Base-by-base conservation (phyloP, 352 stramenopile genomes). In the Globisporangium echinulatum region DNA sequence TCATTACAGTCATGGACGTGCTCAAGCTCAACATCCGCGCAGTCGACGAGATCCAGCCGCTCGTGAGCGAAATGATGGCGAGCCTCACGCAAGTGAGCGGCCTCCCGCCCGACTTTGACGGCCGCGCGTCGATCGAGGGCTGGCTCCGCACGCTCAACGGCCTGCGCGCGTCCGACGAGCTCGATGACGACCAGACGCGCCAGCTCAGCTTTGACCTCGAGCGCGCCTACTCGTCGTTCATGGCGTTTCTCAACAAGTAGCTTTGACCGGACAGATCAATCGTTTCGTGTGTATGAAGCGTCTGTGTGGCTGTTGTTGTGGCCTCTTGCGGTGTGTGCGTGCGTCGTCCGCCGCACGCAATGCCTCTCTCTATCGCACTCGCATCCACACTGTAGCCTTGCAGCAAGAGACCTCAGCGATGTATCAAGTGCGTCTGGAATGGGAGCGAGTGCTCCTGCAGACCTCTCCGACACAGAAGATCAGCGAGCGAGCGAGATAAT, bases 1-100 rank as follows among this genome's bases (percentile, higher is more conserved):
- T 99, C 67, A 99, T 99, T 75, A 99, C 96, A 25, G 78, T 97
- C 54, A 99, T 99, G 94, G 97, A 99, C 71, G 92, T 96, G 47
- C 88, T 99, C 49, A 98, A 98, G 69, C 82, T 99, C 49, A 97
- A 98, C 68, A 96, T 98, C 68, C 87, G 96, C 49, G 96, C 96
- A 6, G 96, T 99, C 49, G 96, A 99, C 75, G 96, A 99, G 73
- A 89, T 99, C 53, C 96, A 99, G 75, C 97, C 96, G 53, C 70
- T 98, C 50, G 68, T 99, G 61, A 97, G 85, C 61, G 96, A 99
- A 75, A 89, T 99, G 66, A 97, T 98, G 87, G 89, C 94, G 64
- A 91, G 85, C 15, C 75, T 99, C 53, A 98, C 90, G 17, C 86
- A 96, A 73, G 74, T 98, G 42, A 95, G 92, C n/a, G 96, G 96